Percentiles rank a stretch among this genome's conserved stretches.
These are phyloP conservation scores for Citrus glauca DNA, from an alignment of 345 rosid genomes.

Conservation along the genomic window DNA sequence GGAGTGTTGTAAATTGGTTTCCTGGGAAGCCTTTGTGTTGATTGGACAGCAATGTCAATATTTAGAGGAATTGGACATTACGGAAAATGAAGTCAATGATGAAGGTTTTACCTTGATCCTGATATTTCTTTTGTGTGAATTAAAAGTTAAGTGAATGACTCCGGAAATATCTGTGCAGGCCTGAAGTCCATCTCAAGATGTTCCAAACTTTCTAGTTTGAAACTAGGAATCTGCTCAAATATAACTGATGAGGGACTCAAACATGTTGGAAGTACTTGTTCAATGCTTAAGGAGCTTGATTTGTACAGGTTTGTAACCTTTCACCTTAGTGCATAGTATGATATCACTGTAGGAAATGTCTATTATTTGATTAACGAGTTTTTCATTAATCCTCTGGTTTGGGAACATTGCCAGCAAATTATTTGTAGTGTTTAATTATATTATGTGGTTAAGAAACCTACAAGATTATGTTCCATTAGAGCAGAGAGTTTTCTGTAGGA, in stretches of 20 bases:
- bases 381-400: not conserved
- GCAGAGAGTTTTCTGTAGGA: not conserved
- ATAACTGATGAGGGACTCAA: conserved; percentile 53
- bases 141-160: not conserved
- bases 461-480: not conserved
- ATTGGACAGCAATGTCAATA: conserved; percentile 50
- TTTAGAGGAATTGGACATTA: conserved; percentile 70
- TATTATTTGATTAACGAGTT: not conserved
- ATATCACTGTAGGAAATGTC: not conserved
- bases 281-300: conserved; percentile 60
- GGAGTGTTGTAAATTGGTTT: conserved; percentile 62
- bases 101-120: conserved; percentile 40
- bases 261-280: conserved; percentile 45
- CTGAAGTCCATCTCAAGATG: conserved; percentile 57
- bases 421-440: not conserved
- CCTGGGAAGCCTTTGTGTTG: conserved; percentile 53
- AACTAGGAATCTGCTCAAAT: conserved; percentile 63
- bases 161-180: conserved; percentile 33
- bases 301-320: conserved; percentile 44
- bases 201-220: conserved; percentile 45
- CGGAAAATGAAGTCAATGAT: conserved; percentile 68
- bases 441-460: not conserved
- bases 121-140: conserved; percentile 4
- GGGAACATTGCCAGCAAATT: not conserved
- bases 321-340: not conserved